Base-by-base conservation (phyloP, 495 filamentous ascomycete species). In the Amorphotheca resinae region DNA sequence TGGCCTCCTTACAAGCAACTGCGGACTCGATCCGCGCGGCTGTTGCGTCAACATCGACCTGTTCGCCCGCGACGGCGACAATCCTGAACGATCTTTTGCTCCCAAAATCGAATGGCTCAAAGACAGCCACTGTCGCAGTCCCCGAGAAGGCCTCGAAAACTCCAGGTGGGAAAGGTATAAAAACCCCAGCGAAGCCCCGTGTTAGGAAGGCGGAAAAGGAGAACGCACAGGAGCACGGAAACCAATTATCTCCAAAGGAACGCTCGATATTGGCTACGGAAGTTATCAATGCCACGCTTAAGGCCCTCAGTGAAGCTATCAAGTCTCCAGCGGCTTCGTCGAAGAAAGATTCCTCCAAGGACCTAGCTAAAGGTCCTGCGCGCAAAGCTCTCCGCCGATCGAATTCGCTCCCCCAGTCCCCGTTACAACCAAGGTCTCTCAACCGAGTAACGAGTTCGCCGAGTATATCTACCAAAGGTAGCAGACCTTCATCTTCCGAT, bases 211-310 rank as follows among this genome's bases (percentile, higher is more conserved):
- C 9, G 41, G 43, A 4, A 46, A 40, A 38, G 53, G 38, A 34
- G 32, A 40, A 22, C 18, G 11, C 11, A 25, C 45, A 42, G 22
- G 33, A 52, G 8, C 48, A 51, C 28, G 59, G 49, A 20, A 53
- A 59, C 22, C 60, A 57, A 34, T 59, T 82, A 34, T 68, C 71
- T 6, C 45, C 64, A 14, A 75, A 75, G 46, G 77, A 87, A 48
- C 79, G 68, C 56, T 72, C 76, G 1, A 67, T 77, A 31, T 66
- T 95, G 32, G 84, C 86, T 3, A 89, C 87, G 2, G 79, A 88
- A 37, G 72, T 89, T 15, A 78, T 91, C 47, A 95, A 93, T 63
- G 66, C 63, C 22, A 75, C 78, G 11, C 62, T 91, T 16, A 91
- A 84, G 55, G 65, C 72, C 6, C 70, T 96, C 9, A 74, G 73